Conservation (phyloP, 495 filamentous ascomycete genomes). For the Hyphodiscus hymeniophilus region DNA sequence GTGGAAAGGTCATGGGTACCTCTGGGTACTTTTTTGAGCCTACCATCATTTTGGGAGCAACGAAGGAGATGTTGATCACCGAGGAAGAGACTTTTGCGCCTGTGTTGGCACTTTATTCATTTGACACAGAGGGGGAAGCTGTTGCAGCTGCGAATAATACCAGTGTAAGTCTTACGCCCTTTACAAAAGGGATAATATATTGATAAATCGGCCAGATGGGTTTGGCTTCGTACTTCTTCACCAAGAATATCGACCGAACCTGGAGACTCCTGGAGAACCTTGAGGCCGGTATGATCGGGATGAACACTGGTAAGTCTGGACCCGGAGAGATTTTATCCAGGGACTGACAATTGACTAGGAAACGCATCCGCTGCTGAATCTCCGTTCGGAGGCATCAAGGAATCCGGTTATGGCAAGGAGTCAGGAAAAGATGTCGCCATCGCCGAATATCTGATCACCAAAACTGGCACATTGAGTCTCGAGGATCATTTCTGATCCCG, state of each 20-base stretch:
- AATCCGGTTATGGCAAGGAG: slow-evolving; percentile 70
- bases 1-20: slow-evolving; percentile 36
- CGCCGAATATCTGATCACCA: slow-evolving; percentile 61
- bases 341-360: neutral
- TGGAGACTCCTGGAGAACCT: slow-evolving; percentile 68
- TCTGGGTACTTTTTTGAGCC: slow-evolving; percentile 67
- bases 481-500: slow-evolving; percentile 41
- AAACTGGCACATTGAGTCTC: slow-evolving; percentile 59
- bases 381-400: slow-evolving; percentile 70
- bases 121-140: slow-evolving; percentile 63
- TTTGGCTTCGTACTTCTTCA: slow-evolving; percentile 64
- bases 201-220: slow-evolving; percentile 40
- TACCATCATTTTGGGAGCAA: slow-evolving; percentile 57
- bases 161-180: slow-evolving; percentile 28
- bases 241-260: slow-evolving; percentile 62
- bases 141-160: slow-evolving; percentile 55
- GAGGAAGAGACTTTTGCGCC: slow-evolving; percentile 67
- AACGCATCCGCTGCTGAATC: slow-evolving; percentile 60
- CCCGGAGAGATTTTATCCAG: no score
- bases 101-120: slow-evolving; percentile 56
- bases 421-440: slow-evolving; percentile 65
- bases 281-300: slow-evolving; percentile 69
- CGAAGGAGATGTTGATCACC: slow-evolving; percentile 54
- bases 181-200: slow-evolving; percentile 13
- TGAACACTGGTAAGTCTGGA: slow-evolving; percentile 49